phyloP scores from a whole-genome alignment of 306 rosid species.

The Arachis stenosperma region DNA sequence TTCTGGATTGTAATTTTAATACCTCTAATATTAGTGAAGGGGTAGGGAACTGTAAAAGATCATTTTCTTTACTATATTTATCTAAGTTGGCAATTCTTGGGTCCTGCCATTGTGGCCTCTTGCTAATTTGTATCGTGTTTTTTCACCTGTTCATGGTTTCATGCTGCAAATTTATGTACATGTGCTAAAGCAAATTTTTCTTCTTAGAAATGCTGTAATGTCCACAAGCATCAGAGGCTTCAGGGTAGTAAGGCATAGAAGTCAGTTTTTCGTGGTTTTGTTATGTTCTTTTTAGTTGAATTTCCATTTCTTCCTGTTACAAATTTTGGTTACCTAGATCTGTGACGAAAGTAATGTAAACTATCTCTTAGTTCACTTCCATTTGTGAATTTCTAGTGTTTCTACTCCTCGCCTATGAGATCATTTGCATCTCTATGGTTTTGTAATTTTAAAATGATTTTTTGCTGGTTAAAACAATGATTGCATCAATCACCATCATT shows the following conservation, averaged over 20 bases:
- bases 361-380: constrained; percentile 4
- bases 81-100: constrained; percentile 1
- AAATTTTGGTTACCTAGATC: constrained; percentile 5
- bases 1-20: not conserved
- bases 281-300: constrained; percentile 8
- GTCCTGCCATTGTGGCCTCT: not conserved
- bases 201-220: constrained; percentile 1
- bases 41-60: not conserved
- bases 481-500: constrained; percentile 14
- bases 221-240: not conserved
- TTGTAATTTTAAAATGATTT: not conserved
- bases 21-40: not conserved
- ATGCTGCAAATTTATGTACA: constrained; percentile 1
- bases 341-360: constrained; percentile 8
- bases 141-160: constrained; percentile 1
- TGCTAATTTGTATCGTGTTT: not conserved
- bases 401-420: constrained; percentile 7
- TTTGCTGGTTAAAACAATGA: not conserved
- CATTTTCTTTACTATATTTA: constrained; percentile 7
- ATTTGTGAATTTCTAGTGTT: constrained; percentile 13
- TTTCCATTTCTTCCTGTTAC: not conserved
- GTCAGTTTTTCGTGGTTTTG: not conserved
- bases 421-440: not conserved
- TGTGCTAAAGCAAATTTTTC: not conserved
- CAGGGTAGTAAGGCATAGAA: not conserved